Evolutionary conservation across 768 basidiomycete genomes (phyloP), one percentile per base, ranked within the genome.

Genomic region (Omphalotus guepiniiformis): DNA sequence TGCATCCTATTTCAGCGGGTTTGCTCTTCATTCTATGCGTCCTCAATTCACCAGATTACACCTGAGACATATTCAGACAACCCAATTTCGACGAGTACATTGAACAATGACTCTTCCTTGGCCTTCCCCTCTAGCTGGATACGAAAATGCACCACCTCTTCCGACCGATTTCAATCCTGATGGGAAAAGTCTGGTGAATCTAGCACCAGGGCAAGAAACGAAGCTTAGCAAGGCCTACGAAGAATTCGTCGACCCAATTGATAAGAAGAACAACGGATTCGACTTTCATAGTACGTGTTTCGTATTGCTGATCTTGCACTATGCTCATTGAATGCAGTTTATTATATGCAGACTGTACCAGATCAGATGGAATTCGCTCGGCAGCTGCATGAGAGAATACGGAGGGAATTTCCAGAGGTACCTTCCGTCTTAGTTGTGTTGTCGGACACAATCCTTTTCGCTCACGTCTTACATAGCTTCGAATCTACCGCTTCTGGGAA

Each of bases 351-450:
- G 11, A 59, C 55, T 15, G 65, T 68, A 28, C 58, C 71, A 3
- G 57, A 58, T 13, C 72, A 87, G 39, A 42, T 62, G 0, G 62
- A 73, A 38, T 78, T 71, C 45, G 83, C 80, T 4, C 67, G 59
- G 34, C 71, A 79, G 43, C 66, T 87, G 39, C 77, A 85, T 51
- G 80, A 82, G 45, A 67, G 75, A 27, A 65, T 87, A 30, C 64
- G 75, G 15, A 62, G 77, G 47, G 85, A 87, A 55, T 86, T 85
- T 61, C 84, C 84, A 23, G 85, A 87, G 73, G 83, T 75, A 59
- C 30, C 8, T 4, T 2, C 23, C 19, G 8, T 40, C 19, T 19
- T 28, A 23, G 26, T 8, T 38, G 7, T 36, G 44, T 16, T 27
- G 1, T n/a, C n/a, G n/a, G n/a, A n/a, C n/a, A n/a, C 16, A n/a